phyloP scores from a whole-genome alignment of 2,329 filamentous ascomycete genomes.

The Pseudonectria buxi region DNA sequence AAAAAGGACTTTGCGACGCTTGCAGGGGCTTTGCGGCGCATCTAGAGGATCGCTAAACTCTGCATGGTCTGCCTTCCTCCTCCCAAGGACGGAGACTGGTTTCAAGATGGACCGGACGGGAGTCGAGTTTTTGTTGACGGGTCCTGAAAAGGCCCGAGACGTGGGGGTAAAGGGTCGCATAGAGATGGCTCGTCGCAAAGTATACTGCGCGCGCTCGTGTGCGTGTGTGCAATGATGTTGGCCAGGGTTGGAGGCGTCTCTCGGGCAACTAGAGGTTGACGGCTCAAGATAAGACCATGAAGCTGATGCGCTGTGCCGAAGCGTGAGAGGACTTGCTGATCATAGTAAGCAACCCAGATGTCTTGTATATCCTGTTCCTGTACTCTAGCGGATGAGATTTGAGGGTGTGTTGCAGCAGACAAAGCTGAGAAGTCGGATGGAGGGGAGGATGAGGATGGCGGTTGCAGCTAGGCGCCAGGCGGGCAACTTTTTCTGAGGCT shows the following conservation, averaged over 20 bases:
- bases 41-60: slow-evolving; percentile 34
- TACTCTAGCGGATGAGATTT: too few relatives aligned
- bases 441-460: slow-evolving; percentile 7
- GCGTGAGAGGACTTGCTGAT: slow-evolving; percentile 11
- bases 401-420: background rate
- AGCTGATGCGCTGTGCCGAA: slow-evolving; percentile 15
- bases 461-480: slow-evolving; percentile 11
- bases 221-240: too few relatives aligned
- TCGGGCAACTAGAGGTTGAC: slow-evolving; percentile 17
- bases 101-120: slow-evolving; percentile 50
- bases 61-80: slow-evolving; percentile 38
- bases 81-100: slow-evolving; percentile 37
- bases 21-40: slow-evolving; percentile 37
- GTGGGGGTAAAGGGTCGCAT: slow-evolving; percentile 28
- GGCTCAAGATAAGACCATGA: slow-evolving; percentile 18
- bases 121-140: slow-evolving; percentile 28
- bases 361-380: too few relatives aligned
- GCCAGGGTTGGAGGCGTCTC: slow-evolving; percentile 16
- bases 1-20: slow-evolving; percentile 52
- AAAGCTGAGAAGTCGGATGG: slow-evolving; percentile 3
- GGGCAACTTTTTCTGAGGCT: slow-evolving; percentile 15
- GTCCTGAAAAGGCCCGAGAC: slow-evolving; percentile 27
- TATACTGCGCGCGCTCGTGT: slow-evolving; percentile 4
- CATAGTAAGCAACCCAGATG: slow-evolving; percentile 19
- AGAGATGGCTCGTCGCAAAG: slow-evolving; percentile 7